Evolutionary conservation across 257 asterid genomes (phyloP), one percentile per base, ranked within the genome.

Genomic region (Phtheirospermum japonicum): DNA sequence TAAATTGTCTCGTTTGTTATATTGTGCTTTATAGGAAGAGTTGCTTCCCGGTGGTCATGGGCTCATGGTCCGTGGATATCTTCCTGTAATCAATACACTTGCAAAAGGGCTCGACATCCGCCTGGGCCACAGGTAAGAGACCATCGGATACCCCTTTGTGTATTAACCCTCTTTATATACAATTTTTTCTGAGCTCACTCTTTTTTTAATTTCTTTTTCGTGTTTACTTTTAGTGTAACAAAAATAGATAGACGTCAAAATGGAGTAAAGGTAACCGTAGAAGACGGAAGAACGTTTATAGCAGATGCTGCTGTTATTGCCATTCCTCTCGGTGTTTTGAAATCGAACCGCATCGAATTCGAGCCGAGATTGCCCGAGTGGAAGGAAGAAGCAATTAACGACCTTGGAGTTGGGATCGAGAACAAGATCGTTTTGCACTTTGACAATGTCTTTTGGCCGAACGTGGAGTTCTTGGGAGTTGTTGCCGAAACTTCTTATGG

Each of bases 31-130:
- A 53, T 73, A 88, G 97, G 99, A 93, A 75, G 97, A 68, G 66
- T 73, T 93, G 91, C 94, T 93, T 64, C 97, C 99, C 23, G 97
- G 99, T 61, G 99, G 99, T 49, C 99, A 93, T 67, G 99, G 99
- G 53, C 91, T 93, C 63, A 93, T 93, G 99, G 97, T 93, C 48
- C 82, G 97, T 43, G 99, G 99, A 45, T 93, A 93, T 69, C 89
- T 75, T 69, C 99, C 97, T 18, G 99, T 93, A 49, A 75, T 93
- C 62, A 93, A 93, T 57, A 77, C 96, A 14, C 94, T 93, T 16
- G 99, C 99, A 3, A 83, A 85, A 75, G 97, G 96, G 75, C 95
- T 87, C 54, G 97, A 93, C 69, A 83, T 93, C 68, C 94, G 94
- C 52, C 73, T 93, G 75, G 75, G 85, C 63, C 96, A 85, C 79